phyloP scores from a whole-genome alignment of 192 early-diverging fungal genomes.

The Mycoemilia scoparia region DNA sequence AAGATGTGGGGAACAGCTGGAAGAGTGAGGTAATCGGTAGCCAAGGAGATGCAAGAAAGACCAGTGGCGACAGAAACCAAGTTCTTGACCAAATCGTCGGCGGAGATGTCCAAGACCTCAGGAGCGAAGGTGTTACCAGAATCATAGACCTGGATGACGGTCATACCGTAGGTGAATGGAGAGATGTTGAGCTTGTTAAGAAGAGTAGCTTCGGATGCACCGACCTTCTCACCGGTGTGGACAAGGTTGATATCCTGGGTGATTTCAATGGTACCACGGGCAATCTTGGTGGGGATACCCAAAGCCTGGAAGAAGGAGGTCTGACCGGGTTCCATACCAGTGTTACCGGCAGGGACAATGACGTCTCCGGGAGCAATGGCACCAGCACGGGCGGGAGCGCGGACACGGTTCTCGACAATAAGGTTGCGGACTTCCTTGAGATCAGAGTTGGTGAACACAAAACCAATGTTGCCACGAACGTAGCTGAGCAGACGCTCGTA shows the following conservation, averaged over 20 bases:
- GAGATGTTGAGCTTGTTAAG: slow-evolving; percentile 99
- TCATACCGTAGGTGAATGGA: slow-evolving; percentile 99
- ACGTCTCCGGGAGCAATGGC: slow-evolving; percentile 89
- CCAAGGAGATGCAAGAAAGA: slow-evolving; percentile 70
- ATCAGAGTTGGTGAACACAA: slow-evolving; percentile 98
- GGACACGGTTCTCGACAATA: slow-evolving; percentile 85
- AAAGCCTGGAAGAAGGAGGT: slow-evolving; percentile 99
- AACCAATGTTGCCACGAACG: slow-evolving; percentile 93
- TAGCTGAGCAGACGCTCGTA: slow-evolving; percentile 69
- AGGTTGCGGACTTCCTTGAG: slow-evolving; percentile 85
- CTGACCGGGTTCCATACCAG: slow-evolving; percentile 99
- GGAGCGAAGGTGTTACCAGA: slow-evolving; percentile 76
- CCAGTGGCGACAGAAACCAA: slow-evolving; percentile 49
- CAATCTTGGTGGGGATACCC: slow-evolving; percentile 99
- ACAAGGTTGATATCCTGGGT: slow-evolving; percentile 86
- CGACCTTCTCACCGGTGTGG: slow-evolving; percentile 79
- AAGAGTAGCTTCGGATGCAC: slow-evolving; percentile 93
- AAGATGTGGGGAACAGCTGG: slow-evolving; percentile 88
- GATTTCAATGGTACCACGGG: slow-evolving; percentile 99
- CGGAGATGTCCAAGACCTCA: slow-evolving; percentile 77
- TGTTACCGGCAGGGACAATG: slow-evolving; percentile 88
- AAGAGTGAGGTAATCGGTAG: slow-evolving; percentile 53
- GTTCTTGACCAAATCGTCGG: slow-evolving; percentile 42
- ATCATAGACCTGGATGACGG: slow-evolving; percentile 82
- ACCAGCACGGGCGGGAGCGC: slow-evolving; percentile 90